Base-by-base conservation (phyloP, 2,329 filamentous ascomycete genomes). In the Hortaea werneckii region DNA sequence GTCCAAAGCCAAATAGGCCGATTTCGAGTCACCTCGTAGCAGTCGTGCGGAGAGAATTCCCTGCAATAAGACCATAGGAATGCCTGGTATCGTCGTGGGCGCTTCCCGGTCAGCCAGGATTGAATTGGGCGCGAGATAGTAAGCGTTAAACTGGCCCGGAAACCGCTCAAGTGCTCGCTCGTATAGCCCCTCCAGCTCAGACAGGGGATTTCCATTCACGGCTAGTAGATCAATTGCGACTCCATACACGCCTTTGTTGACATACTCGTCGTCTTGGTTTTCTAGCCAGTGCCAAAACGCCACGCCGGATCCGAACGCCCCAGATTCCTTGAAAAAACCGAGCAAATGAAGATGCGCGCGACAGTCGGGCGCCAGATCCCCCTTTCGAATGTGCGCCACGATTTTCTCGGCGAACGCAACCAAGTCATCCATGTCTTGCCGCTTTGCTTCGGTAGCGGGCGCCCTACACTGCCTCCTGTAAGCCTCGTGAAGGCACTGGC, bases 1-100 rank as follows among this genome's bases (percentile, higher is more conserved):
- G 54, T 77, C 74, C 3, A 77, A 59, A 4, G 65, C 68, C 12
- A 76, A 61, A 49, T 77, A 77, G 1, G 73, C 70, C 7, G 63
- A 65, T 34, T 59, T 65, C 61, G 71, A 70, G 43, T 75, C 69
- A 12, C 69, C 66, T 29, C 63, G 55, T 4, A 70, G 53, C 3
- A 75, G 49, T 37, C 73, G 66, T 4, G 73, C 73, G 1, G 64
- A 68, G 38, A 69, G 56, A 39, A 76, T 75, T 5, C 70, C 69
- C 50, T 72, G 69, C 2, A 76, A 58, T 8, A 76, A 58, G 20
- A 60, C 56, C 12, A 68, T 63, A 2, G 68, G 66, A 8, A 73
- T 59, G 26, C 65, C 66, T 12, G 53, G 47, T 35, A 67, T 57
- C 26, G 45, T 45, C 9, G 57, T 57, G 1, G 55, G 54, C 44